phyloP scores from a whole-genome alignment of 768 basidiomycete species.

The Rubroboletus satanas region DNA sequence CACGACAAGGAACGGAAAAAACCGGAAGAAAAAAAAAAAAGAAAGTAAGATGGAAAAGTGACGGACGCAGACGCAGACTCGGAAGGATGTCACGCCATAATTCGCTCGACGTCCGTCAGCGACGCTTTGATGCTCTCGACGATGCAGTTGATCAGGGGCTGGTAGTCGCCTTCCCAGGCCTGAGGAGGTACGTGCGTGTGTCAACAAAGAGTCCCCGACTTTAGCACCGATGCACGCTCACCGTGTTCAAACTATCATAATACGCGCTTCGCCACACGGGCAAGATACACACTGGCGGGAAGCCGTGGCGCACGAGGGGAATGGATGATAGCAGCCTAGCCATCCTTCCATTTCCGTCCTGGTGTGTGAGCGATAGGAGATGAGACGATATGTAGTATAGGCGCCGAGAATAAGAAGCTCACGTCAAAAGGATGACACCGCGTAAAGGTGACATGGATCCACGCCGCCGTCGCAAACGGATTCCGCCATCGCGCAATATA shows the following conservation, averaged over 20 bases:
- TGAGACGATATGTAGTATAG: not conserved
- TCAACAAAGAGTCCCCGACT: not conserved
- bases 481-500: conserved; percentile 37
- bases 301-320: conserved; percentile 32
- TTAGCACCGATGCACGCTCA: conserved; percentile 6
- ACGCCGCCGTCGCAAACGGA: conserved; percentile 35
- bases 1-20: no score
- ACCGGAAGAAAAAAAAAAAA: not conserved
- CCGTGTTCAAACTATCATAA: conserved; percentile 33
- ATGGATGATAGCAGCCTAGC: conserved; percentile 34
- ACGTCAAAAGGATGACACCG: conserved; percentile 36
- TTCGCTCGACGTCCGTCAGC: conserved; percentile 27
- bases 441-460: conserved; percentile 34
- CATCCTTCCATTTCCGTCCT: conserved; percentile 37
- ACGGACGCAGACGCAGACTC: not conserved
- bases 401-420: not conserved
- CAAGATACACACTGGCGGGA: conserved; percentile 29
- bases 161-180: conserved; percentile 35
- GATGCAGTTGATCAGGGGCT: conserved; percentile 31
- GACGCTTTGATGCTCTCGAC: conserved; percentile 26
- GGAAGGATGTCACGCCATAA: conserved; percentile 24
- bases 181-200: not conserved
- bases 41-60: not conserved
- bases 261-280: conserved; percentile 23
- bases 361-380: not conserved